Percentiles rank a stretch among this genome's conserved stretches.
phyloP scores from a whole-genome alignment of 805 yeast species.

The Candida succiphila region DNA sequence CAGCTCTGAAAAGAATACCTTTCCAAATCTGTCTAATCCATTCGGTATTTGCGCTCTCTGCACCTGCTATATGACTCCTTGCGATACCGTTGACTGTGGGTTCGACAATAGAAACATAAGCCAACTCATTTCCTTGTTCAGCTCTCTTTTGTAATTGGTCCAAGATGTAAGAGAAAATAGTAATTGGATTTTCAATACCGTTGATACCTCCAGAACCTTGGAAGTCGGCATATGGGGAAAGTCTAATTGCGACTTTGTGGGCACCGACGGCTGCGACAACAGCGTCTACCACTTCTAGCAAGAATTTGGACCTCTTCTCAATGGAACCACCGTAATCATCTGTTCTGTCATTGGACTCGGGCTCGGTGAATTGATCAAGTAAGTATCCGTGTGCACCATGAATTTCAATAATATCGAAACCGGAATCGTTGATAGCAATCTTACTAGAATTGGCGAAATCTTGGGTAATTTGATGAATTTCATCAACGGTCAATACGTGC shows the following conservation, averaged over 20 bases:
- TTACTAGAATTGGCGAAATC: not conserved
- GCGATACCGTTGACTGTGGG: slow-evolving; percentile 30
- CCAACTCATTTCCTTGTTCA: slow-evolving; percentile 21
- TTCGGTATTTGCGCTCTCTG: slow-evolving; percentile 16
- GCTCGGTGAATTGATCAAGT: slow-evolving; percentile 26
- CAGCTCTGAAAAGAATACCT: slow-evolving; percentile 15
- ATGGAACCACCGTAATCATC: slow-evolving; percentile 53
- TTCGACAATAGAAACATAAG: slow-evolving; percentile 26
- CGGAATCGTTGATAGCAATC: not conserved
- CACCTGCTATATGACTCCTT: slow-evolving; percentile 1
- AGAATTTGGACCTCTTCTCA: too few relatives aligned
- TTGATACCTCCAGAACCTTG: slow-evolving; percentile 9
- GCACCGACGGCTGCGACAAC: slow-evolving; percentile 26
- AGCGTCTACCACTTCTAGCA: slow-evolving; percentile 26
- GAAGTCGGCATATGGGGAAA: slow-evolving; percentile 27
- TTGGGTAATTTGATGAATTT: too few relatives aligned
- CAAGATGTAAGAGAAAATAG: slow-evolving; percentile 18
- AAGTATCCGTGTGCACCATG: slow-evolving; percentile 33
- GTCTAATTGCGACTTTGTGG: slow-evolving; percentile 22
- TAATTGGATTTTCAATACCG: too few relatives aligned
- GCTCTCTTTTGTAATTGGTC: slow-evolving; percentile 21
- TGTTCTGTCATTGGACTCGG: slow-evolving; percentile 25
- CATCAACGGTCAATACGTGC: too few relatives aligned
- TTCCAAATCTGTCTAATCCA: slow-evolving; percentile 25
- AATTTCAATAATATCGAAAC: slow-evolving; percentile 26